phyloP scores from a whole-genome alignment of 2,329 filamentous ascomycete genomes.

The Aureobasidium sp. region DNA sequence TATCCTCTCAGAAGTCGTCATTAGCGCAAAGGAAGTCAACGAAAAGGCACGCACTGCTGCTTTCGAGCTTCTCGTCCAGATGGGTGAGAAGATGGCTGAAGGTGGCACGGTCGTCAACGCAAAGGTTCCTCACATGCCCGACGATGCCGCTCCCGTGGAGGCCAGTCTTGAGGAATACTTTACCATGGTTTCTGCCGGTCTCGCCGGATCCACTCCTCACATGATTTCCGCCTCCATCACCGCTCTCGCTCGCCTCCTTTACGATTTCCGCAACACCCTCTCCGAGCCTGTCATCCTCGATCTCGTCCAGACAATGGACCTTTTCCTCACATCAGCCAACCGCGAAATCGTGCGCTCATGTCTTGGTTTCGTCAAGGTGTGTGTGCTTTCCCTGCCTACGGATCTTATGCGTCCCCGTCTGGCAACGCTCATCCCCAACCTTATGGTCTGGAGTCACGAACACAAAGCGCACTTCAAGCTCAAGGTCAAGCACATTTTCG shows the following conservation, averaged over 20 bases:
- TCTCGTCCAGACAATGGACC: slow-evolving; percentile 87
- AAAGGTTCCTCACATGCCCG: slow-evolving; percentile 79
- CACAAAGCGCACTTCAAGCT: slow-evolving; percentile 96
- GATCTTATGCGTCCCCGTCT: slow-evolving; percentile 74
- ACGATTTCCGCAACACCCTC: slow-evolving; percentile 73
- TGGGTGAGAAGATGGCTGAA: slow-evolving; percentile 75
- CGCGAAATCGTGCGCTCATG: slow-evolving; percentile 93
- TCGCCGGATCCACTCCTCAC: slow-evolving; percentile 86
- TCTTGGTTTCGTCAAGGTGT: slow-evolving; percentile 94
- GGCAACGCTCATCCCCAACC: slow-evolving; percentile 70
- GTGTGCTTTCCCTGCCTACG: slow-evolving; percentile 75
- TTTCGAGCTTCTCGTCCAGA: slow-evolving; percentile 81
- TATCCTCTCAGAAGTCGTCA: slow-evolving; percentile 87
- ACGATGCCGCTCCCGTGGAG: slow-evolving; percentile 64
- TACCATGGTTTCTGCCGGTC: slow-evolving; percentile 94
- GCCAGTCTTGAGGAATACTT: slow-evolving; percentile 92
- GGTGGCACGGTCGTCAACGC: slow-evolving; percentile 74
- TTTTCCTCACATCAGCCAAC: slow-evolving; percentile 94
- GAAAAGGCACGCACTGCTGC: slow-evolving; percentile 85
- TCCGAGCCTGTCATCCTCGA: slow-evolving; percentile 66
- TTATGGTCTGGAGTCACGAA: slow-evolving; percentile 95
- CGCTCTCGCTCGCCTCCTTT: slow-evolving; percentile 85
- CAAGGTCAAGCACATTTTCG: slow-evolving; percentile 96
- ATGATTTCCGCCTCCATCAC: slow-evolving; percentile 98
- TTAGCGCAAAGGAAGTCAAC: slow-evolving; percentile 95